Evolutionary conservation across 495 filamentous ascomycete species (phyloP).

Genomic region (Aspergillus carlsbadensis): DNA sequence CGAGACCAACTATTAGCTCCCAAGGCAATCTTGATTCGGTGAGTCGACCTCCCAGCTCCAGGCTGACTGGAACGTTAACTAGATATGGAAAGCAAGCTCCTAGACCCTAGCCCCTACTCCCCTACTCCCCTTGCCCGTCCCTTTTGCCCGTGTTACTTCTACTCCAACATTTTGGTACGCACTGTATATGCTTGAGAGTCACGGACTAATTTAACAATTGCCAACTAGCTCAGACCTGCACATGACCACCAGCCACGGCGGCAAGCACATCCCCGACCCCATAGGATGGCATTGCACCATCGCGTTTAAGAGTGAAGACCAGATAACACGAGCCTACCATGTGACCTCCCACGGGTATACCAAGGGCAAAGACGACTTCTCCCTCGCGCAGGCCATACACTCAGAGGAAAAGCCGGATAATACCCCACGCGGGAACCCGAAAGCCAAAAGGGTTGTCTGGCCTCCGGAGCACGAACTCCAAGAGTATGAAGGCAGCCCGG

Average conservation of each 20-base stretch:
- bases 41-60: no score
- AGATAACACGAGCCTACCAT: background rate
- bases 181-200: background rate
- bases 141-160: no score
- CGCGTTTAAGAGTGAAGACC: background rate
- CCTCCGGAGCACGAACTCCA: background rate
- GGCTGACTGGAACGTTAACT: no score
- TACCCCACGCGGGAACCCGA: background rate
- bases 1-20: background rate
- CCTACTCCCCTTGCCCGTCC: no score
- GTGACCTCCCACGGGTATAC: conserved; percentile 7
- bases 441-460: background rate
- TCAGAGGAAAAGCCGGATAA: background rate
- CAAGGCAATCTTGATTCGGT: conserved; percentile 2
- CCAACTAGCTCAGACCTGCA: conserved; percentile 4
- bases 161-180: background rate
- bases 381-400: background rate
- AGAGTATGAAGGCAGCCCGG: conserved; percentile 4
- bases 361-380: conserved; percentile 6
- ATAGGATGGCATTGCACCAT: conserved; percentile 4
- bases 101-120: background rate
- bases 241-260: conserved; percentile 1
- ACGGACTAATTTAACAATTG: background rate
- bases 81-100: background rate
- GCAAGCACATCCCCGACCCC: background rate